Evolutionary conservation across 116 monocot species (phyloP), one percentile per base, ranked within the genome.

Genomic region (Dioscorea cayenensis): DNA sequence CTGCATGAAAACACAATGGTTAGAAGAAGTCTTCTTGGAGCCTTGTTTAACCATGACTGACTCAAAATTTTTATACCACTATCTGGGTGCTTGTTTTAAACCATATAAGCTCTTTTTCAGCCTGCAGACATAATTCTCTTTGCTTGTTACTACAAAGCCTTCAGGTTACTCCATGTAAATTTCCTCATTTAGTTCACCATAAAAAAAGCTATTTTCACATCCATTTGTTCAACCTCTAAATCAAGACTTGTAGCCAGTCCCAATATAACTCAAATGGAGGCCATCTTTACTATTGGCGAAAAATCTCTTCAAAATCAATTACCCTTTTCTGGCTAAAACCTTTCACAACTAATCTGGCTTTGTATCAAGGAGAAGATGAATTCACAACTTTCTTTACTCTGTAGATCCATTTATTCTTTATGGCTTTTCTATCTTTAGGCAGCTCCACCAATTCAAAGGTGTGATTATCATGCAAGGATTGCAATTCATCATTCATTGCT

Each of bases 401-500:
- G 4, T 19, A 71, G 18, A 60, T 29, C 32, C 59, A 71, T 27
- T 36, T 59, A 19, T 71, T 71, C 60, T 71, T 71, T n/a, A 71
- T 20, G 28, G 59, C 59, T 21, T 60, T 71, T 29, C 36, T 71
- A 7, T 29, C 71, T 18, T 60, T 60, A 17, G 60, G 71, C 11
- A 71, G 32, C 17, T 60, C 10, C 18, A 71, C 71, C 28, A 61
- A 28, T 11, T 71, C 28, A 71, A n/a, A 71, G 21, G 17, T 59
- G 36, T n/a, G n/a, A 35, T 60, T 71, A 3, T 60, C 21, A 35
- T 36, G 59, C 36, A 60, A 60, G 71, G 29, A 71, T n/a, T 60
- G 11, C 71, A 71, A 38, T 28, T 71, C 71, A 58, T 71, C 71
- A 36, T 60, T 58, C 59, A 71, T 71, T 18, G 71, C 71, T 37